Evolutionary conservation across 1,284 basidiomycete genomes (phyloP), one percentile per base, ranked within the genome.

Genomic region (Mixia osmundae): DNA sequence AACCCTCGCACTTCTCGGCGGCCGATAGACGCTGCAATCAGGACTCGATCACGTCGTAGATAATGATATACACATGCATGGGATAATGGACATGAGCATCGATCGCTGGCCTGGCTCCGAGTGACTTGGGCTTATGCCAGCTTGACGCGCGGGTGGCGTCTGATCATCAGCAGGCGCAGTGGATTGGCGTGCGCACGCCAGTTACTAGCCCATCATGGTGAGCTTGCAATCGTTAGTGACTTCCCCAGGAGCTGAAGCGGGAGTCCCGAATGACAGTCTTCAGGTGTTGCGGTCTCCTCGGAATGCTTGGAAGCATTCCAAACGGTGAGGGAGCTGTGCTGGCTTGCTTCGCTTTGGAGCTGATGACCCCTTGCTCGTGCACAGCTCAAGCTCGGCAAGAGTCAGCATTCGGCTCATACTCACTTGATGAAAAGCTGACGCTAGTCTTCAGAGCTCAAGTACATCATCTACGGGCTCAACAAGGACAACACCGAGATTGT

Each of bases 391-490:
- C 62, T 77, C 32, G 65, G 68, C 54, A 80, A 80, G 66, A 76
- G 52, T 53, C 37, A 31, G 52, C 45, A 22, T 6, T 7, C 12
- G 2, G 22, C 14, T 9, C 1, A 25, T 12, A n/a, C 3, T 10
- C 1, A 10, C 29, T 2, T 6, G 2, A 11, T 24, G 10, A 19
- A 27, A 5, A 11, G 29, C 35, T 33, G 26, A 21, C 27, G 9
- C 20, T n/a, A 30, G 21, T 16, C 25, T 16, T 25, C 45, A 54
- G 52, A 71, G 61, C 47, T 57, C 61, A 79, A 79, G 59, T 95
- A 79, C 66, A 74, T 94, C 62, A 68, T 85, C 61, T 91, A 69
- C 66, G 66, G 56, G 29, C 60, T 94, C 73, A 33, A 37, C 61
- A 58, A 59, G 23, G 61, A 67, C 47, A 63, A 68, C 53, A 76